These are phyloP conservation scores for Tulasnella sp. DNA, from an alignment of 768 basidiomycete species.

Conservation along the genomic window DNA sequence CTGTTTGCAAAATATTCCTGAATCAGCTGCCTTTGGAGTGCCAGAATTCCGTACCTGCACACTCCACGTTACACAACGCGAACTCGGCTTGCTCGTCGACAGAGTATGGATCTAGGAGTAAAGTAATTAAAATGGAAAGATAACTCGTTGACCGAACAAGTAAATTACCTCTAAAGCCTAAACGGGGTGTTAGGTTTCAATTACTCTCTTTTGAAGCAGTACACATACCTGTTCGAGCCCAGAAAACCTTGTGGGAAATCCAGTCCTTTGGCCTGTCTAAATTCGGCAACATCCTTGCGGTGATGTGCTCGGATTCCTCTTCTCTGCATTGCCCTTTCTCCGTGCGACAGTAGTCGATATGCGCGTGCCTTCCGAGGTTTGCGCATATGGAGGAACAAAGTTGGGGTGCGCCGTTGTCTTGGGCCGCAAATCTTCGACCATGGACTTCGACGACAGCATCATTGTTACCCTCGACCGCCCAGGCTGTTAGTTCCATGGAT, in stretches of 20 bases:
- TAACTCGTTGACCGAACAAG: not conserved
- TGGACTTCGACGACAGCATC: conserved; percentile 17
- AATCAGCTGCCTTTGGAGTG: not conserved
- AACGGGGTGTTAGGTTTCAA: not conserved
- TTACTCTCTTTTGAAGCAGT: too few relatives aligned
- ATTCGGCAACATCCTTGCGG: conserved; percentile 43
- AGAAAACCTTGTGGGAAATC: conserved; percentile 52
- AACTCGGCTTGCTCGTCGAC: conserved; percentile 54
- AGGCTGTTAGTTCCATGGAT: conserved; percentile 20
- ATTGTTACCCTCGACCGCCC: conserved; percentile 21
- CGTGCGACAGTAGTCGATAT: conserved; percentile 22
- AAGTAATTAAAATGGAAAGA: not conserved
- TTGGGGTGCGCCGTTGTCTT: conserved; percentile 14
- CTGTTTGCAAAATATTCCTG: conserved; percentile 34
- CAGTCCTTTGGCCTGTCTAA: conserved; percentile 50
- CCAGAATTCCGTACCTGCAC: not conserved
- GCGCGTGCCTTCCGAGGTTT: conserved; percentile 20
- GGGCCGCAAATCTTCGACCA: conserved; percentile 8
- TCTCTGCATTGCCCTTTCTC: conserved; percentile 30
- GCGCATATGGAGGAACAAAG: conserved; percentile 14
- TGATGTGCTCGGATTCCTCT: conserved; percentile 43
- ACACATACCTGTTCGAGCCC: conserved; percentile 53
- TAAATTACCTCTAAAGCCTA: conserved; percentile 22
- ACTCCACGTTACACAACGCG: conserved; percentile 46
- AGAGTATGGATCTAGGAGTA: conserved; percentile 51